Percentiles rank a stretch among this genome's conserved stretches.
These are phyloP conservation scores for Sclerotinia sclerotiorum DNA, from an alignment of 2,329 filamentous ascomycete species.

Conservation along the genomic window DNA sequence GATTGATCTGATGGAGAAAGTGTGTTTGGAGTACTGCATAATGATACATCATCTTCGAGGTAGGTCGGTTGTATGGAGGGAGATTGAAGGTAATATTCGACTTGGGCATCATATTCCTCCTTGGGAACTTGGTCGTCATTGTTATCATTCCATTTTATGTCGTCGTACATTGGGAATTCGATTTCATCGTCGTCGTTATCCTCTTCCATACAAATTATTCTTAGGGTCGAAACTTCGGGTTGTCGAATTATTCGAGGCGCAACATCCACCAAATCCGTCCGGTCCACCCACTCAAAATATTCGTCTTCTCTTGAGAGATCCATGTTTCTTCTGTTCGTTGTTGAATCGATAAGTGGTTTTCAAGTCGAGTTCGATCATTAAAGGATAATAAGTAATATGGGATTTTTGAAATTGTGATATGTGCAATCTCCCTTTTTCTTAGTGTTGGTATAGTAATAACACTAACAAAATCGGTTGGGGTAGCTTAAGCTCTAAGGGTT, in stretches of 20 bases:
- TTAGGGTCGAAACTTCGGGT: slow-evolving; percentile 13
- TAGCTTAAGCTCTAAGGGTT: neutral
- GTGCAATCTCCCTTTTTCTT: neutral
- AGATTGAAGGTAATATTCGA: slow-evolving; percentile 51
- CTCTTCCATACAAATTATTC: slow-evolving; percentile 51
- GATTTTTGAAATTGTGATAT: neutral
- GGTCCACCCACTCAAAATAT: slow-evolving; percentile 22
- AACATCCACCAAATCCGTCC: slow-evolving; percentile 9
- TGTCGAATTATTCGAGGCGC: slow-evolving; percentile 20
- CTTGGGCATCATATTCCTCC: slow-evolving; percentile 38
- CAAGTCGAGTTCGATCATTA: neutral
- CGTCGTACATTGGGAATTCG: slow-evolving; percentile 46
- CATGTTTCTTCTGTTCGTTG: slow-evolving; percentile 3
- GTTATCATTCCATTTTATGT: slow-evolving; percentile 21
- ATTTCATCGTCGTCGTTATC: slow-evolving; percentile 78
- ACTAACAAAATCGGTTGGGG: slow-evolving; percentile 17
- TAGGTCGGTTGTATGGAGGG: slow-evolving; percentile 55
- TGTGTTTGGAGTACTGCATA: slow-evolving; percentile 61
- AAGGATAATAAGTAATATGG: neutral
- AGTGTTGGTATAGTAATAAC: neutral
- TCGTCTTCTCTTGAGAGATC: slow-evolving; percentile 21
- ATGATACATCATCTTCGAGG: slow-evolving; percentile 47
- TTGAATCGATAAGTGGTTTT: neutral
- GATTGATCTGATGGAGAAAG: slow-evolving; percentile 45
- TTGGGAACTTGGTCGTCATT: slow-evolving; percentile 16